Evolutionary conservation across 2,329 filamentous ascomycete species (phyloP), one percentile per base, ranked within the genome.

Genomic region (Ascochyta rabiei): DNA sequence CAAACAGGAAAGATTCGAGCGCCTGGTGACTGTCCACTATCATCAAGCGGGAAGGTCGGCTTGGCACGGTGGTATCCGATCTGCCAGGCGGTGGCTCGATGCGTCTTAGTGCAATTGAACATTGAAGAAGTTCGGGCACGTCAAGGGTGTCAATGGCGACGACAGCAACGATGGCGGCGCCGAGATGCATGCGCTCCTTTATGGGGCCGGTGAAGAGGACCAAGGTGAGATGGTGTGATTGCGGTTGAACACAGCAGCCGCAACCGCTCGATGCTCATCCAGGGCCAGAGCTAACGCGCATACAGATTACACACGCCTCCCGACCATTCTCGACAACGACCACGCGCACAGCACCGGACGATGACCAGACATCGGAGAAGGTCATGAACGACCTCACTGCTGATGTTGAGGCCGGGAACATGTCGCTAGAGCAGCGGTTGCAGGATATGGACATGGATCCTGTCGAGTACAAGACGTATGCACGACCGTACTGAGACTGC

Each of bases 151-250:
- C 49, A 37, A 33, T 38, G 52, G 46, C 48, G 51, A 57, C 48
- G 56, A 57, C 61, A 64, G 62, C 62, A 66, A 61, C 56, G 53
- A 81, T 81, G 79, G 75, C 79, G 52, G 67, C 73, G 56, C 76
- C 77, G 49, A 66, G 75, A 60, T 79, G 75, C 72, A 65, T 75
- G 59, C 72, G 77, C 66, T 77, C 79, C 44, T 71, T 80, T 6
- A 61, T 77, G 57, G 73, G 74, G 60, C 69, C 76, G 16, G 69
- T 71, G 23, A 81, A 79, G 69, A 71, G 78, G 59, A 60, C 75
- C 34, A 76, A 74, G 69, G 79, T 80, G 57, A 49, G 64, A 46
- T 46, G 34, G 37, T 6, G 21, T 15, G 18, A 35, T 49, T 6
- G 13, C 16, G 24, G 19, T 24, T 21, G 10, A 30, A 5, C n/a